Evolutionary conservation across 345 rosid genomes (phyloP).

Genomic region (Eucalyptus rudis): DNA sequence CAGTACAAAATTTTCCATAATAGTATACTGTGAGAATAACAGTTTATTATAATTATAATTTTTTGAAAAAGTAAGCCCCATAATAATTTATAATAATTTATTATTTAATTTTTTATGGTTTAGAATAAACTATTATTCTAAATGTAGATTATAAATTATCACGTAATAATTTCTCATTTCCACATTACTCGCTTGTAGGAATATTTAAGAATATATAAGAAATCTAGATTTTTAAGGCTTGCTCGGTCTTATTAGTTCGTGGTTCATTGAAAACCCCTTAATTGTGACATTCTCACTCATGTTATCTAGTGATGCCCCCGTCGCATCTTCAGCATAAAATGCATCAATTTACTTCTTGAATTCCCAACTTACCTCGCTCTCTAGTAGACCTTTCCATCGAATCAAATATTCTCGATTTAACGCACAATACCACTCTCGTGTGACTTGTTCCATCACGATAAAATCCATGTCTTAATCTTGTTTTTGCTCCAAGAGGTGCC

Average conservation of each 20-base stretch:
- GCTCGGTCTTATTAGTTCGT: background rate
- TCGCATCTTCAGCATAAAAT: background rate
- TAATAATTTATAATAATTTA: fast-evolving
- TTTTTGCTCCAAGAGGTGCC: background rate
- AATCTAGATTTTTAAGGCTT: background rate
- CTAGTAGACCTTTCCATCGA: background rate
- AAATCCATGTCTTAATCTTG: background rate
- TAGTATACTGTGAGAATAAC: fast-evolving
- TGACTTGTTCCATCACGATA: background rate
- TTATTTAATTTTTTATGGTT: no score
- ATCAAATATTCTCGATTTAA: background rate
- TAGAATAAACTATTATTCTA: no score
- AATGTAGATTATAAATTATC: no score
- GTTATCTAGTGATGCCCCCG: fast-evolving
- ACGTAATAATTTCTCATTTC: no score
- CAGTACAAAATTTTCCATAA: background rate
- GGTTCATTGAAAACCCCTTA: no score
- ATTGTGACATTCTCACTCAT: background rate
- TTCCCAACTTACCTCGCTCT: no score
- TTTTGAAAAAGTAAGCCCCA: fast-evolving
- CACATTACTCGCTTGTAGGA: fast-evolving
- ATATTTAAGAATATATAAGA: no score
- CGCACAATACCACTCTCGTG: fast-evolving
- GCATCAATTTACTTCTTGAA: background rate
- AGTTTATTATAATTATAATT: fast-evolving